Evolutionary conservation across 352 stramenopile genomes (phyloP).

Genomic region (Phytophthora idaei): DNA sequence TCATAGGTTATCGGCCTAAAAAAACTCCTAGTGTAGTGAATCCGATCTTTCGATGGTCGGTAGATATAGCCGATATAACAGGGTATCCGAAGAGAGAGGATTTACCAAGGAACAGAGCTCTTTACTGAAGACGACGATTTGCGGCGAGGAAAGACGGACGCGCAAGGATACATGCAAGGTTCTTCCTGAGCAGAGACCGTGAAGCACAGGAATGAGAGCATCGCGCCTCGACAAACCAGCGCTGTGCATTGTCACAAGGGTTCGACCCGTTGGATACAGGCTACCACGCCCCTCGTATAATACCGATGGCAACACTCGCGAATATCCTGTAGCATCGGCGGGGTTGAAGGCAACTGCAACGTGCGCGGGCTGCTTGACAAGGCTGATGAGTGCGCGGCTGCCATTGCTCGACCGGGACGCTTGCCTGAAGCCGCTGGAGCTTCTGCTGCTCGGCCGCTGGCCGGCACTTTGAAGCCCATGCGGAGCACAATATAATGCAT

Average conservation of each 20-base stretch:
- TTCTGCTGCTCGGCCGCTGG: background rate
- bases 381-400: background rate
- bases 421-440: conserved; percentile 3
- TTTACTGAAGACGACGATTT: conserved; percentile 24
- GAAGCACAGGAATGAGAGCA: background rate
- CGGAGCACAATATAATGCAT: too few relatives aligned
- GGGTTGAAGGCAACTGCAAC: background rate
- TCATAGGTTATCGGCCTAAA: background rate
- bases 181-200: conserved; percentile 12
- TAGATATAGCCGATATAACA: background rate
- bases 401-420: background rate
- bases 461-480: too few relatives aligned
- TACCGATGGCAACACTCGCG: too few relatives aligned
- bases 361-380: background rate
- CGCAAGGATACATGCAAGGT: conserved; percentile 24
- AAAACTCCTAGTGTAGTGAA: background rate
- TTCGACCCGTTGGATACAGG: conserved; percentile 4
- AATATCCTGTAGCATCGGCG: background rate
- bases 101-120: conserved; percentile 9
- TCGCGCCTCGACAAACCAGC: background rate
- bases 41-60: background rate
- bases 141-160: conserved; percentile 27
- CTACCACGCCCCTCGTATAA: background rate
- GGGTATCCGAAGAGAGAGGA: conserved; percentile 5
- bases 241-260: conserved; percentile 3